Conservation (phyloP, 2,329 filamentous ascomycete species). For the Neoarthrinium moseri region DNA sequence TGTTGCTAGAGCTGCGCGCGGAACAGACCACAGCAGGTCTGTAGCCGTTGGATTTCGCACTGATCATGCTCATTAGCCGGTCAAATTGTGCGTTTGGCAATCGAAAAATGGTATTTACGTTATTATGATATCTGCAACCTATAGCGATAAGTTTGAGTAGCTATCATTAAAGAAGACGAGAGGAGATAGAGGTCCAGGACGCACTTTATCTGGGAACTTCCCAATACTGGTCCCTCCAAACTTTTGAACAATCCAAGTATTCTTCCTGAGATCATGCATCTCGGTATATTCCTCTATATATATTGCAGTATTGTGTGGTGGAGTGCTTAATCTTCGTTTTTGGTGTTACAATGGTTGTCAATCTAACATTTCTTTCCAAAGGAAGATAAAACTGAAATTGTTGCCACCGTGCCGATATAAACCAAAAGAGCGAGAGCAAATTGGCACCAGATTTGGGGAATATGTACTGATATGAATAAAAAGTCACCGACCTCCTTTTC, state of each 20-base stretch:
- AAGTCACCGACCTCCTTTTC: too few species aligned
- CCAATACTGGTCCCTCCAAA: constrained; percentile 95
- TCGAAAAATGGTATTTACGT: constrained; percentile 69
- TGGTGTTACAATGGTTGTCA: too few species aligned
- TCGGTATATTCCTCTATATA: too few species aligned
- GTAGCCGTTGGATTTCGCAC: constrained; percentile 62
- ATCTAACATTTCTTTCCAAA: too few species aligned
- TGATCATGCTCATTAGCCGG: constrained; percentile 28
- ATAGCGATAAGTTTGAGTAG: constrained; percentile 11
- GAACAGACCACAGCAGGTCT: constrained; percentile 93
- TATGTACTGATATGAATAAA: too few species aligned
- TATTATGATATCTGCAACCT: constrained; percentile 29
- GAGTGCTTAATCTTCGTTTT: too few species aligned
- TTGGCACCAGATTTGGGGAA: too few species aligned
- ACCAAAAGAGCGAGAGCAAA: too few species aligned
- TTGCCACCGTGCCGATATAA: too few species aligned
- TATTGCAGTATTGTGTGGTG: too few species aligned
- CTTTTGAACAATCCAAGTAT: constrained; percentile 86
- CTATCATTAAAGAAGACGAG: constrained; percentile 2
- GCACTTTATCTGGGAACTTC: constrained; percentile 77
- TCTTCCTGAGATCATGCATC: too few species aligned
- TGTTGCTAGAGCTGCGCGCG: constrained; percentile 89
- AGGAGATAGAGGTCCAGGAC: constrained; percentile 29
- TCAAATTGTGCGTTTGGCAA: constrained; percentile 21
- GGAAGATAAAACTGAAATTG: too few species aligned